Conservation (phyloP, 176 grass and related monocot species). For the Metroxylon sagu region DNA sequence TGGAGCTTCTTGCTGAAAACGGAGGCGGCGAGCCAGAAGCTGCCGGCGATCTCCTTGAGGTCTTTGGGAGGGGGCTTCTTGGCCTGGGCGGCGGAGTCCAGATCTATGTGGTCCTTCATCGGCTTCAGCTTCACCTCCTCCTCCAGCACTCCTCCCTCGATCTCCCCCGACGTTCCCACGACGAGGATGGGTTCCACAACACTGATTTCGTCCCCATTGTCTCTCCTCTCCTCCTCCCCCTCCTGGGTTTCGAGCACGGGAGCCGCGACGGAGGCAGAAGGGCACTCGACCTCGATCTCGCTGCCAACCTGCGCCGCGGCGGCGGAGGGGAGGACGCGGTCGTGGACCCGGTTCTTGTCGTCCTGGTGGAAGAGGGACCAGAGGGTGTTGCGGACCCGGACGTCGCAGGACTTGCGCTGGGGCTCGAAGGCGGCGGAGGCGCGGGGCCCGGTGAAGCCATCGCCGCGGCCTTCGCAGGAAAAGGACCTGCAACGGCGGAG, state of each 20-base stretch:
- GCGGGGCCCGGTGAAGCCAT: constrained; percentile 5
- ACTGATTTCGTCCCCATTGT: constrained; percentile 51
- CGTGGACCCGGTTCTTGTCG: constrained; percentile 34
- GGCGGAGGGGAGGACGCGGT: constrained; percentile 34
- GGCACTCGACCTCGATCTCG: constrained; percentile 12
- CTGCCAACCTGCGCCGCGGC: constrained; percentile 27
- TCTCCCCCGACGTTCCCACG: constrained; percentile 63
- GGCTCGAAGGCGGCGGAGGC: constrained; percentile 45
- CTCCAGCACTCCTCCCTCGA: constrained; percentile 25
- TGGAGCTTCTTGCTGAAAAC: constrained; percentile 99
- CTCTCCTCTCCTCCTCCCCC: constrained; percentile 37
- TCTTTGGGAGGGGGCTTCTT: constrained; percentile 63
- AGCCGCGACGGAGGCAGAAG: constrained; percentile 12
- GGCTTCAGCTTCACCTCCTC: constrained; percentile 22
- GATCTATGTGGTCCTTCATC: constrained; percentile 81
- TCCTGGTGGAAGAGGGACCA: constrained; percentile 88
- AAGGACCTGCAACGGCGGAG: constrained; percentile 81
- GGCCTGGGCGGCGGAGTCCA: constrained; percentile 33
- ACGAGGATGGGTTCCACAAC: constrained; percentile 37
- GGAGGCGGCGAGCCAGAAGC: constrained; percentile 89
- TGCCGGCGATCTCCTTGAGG: constrained; percentile 85
- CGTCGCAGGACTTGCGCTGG: constrained; percentile 79
- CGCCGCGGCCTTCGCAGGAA: constrained; percentile 42
- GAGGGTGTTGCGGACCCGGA: constrained; percentile 67
- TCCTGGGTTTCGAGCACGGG: not conserved